These are phyloP conservation scores for Penicillium sp. DNA, from an alignment of 2,329 filamentous ascomycete genomes.

Conservation along the genomic window DNA sequence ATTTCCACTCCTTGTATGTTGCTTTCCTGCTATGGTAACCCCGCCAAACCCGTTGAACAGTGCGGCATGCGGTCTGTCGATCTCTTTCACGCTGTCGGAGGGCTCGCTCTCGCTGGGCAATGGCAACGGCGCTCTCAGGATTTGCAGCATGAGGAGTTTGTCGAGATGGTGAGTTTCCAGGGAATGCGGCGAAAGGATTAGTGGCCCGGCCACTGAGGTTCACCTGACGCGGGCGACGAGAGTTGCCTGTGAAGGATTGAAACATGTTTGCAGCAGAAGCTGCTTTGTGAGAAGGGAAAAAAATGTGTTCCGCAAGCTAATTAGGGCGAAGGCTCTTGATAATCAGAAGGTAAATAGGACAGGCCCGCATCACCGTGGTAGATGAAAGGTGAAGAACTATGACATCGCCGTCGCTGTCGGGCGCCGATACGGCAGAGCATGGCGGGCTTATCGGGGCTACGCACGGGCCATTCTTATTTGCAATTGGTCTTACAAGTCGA, in stretches of 20 bases:
- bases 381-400: slow-evolving; percentile 25
- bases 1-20: slow-evolving; percentile 59
- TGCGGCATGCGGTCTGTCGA: slow-evolving; percentile 68
- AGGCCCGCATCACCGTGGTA: slow-evolving; percentile 21
- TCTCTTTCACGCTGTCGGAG: slow-evolving; percentile 78
- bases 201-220: slow-evolving; percentile 83
- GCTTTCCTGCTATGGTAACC: slow-evolving; percentile 65
- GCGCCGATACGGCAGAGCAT: slow-evolving; percentile 20
- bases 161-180: slow-evolving; percentile 51
- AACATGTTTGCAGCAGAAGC: slow-evolving; percentile 62
- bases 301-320: not conserved
- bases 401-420: slow-evolving; percentile 22
- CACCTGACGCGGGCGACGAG: slow-evolving; percentile 82
- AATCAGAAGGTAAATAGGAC: slow-evolving; percentile 14
- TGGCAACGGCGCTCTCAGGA: slow-evolving; percentile 73
- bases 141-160: slow-evolving; percentile 57
- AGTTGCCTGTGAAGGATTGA: slow-evolving; percentile 84
- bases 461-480: slow-evolving; percentile 20
- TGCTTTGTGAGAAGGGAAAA: not conserved
- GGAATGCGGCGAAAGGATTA: slow-evolving; percentile 71
- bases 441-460: slow-evolving; percentile 22
- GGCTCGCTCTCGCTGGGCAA: slow-evolving; percentile 82
- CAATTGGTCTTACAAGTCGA: too few relatives aligned
- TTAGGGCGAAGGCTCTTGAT: slow-evolving; percentile 8
- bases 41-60: slow-evolving; percentile 79